phyloP scores from a whole-genome alignment of 2,329 filamentous ascomycete genomes.

The Didymellaceae sp. region DNA sequence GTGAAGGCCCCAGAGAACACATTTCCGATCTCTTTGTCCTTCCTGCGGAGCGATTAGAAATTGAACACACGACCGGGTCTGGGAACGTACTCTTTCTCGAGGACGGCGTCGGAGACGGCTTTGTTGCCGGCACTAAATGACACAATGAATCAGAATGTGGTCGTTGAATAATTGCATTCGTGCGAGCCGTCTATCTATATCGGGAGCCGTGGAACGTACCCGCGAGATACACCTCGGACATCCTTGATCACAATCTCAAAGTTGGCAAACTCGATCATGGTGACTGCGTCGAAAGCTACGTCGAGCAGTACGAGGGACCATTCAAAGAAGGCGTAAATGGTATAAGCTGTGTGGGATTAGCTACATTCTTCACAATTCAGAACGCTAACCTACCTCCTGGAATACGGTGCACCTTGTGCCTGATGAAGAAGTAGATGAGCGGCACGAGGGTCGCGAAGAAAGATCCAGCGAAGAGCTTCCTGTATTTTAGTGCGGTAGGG shows the following conservation, averaged over 20 bases:
- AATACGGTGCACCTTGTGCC: slow-evolving; percentile 95
- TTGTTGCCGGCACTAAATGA: slow-evolving; percentile 56
- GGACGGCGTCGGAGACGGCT: slow-evolving; percentile 51
- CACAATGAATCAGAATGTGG: slow-evolving; percentile 45
- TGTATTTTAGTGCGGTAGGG: slow-evolving; percentile 80
- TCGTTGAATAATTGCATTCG: slow-evolving; percentile 47
- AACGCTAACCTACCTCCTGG: slow-evolving; percentile 74
- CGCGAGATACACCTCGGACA: slow-evolving; percentile 88
- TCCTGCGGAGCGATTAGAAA: slow-evolving; percentile 60
- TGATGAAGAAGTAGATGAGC: slow-evolving; percentile 95
- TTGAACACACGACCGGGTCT: background rate
- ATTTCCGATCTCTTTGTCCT: slow-evolving; percentile 73
- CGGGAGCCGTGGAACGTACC: slow-evolving; percentile 98
- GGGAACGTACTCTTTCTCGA: slow-evolving; percentile 75
- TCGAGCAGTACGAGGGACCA: slow-evolving; percentile 95
- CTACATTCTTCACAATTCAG: background rate
- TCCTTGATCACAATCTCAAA: slow-evolving; percentile 90
- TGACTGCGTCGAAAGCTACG: slow-evolving; percentile 94
- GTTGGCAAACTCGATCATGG: slow-evolving; percentile 85
- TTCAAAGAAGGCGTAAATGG: slow-evolving; percentile 96
- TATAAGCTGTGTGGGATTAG: slow-evolving; percentile 75
- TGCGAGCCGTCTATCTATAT: slow-evolving; percentile 67
- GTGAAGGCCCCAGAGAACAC: slow-evolving; percentile 76
- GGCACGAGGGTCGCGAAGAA: slow-evolving; percentile 94
- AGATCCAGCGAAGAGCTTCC: slow-evolving; percentile 79